These are phyloP conservation scores for Leishmania tropica DNA, from an alignment of 208 protist species.

Conservation along the genomic window DNA sequence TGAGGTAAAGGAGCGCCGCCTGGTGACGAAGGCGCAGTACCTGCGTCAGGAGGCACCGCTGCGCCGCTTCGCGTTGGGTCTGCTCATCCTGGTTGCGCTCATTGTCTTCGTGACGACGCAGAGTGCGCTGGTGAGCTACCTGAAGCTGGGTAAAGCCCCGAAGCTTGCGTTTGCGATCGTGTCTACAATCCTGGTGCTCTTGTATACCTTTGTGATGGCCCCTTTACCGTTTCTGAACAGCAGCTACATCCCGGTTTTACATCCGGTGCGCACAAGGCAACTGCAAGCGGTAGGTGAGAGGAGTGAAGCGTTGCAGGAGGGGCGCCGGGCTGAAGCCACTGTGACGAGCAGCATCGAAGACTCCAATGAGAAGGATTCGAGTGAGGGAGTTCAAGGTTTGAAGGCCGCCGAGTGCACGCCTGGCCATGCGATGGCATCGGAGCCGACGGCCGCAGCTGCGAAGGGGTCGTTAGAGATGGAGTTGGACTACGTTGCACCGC, in stretches of 20 bases:
- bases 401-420: not conserved
- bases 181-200: slow-evolving; percentile 27
- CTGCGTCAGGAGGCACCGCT: slow-evolving; percentile 57
- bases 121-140: slow-evolving; percentile 48
- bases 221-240: slow-evolving; percentile 42
- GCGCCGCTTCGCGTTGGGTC: slow-evolving; percentile 56
- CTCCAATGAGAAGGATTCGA: no score
- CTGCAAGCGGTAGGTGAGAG: not conserved
- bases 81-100: slow-evolving; percentile 54
- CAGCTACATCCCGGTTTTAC: slow-evolving; percentile 14
- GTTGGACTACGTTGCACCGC: slow-evolving; percentile 64
- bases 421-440: not conserved
- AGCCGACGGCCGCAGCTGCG: no score
- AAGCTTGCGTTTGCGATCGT: slow-evolving; percentile 48
- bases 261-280: not conserved
- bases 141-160: slow-evolving; percentile 22
- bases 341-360: no score
- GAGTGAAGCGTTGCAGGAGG: not conserved
- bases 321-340: not conserved
- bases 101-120: slow-evolving; percentile 55
- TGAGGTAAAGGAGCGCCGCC: slow-evolving; percentile 40
- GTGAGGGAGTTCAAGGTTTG: no score
- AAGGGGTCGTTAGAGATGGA: slow-evolving; percentile 17
- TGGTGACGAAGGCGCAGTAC: slow-evolving; percentile 46
- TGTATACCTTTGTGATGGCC: slow-evolving; percentile 26